These are phyloP conservation scores for Gossypium schwendimanii DNA, from an alignment of 441 rosid species.

Conservation along the genomic window DNA sequence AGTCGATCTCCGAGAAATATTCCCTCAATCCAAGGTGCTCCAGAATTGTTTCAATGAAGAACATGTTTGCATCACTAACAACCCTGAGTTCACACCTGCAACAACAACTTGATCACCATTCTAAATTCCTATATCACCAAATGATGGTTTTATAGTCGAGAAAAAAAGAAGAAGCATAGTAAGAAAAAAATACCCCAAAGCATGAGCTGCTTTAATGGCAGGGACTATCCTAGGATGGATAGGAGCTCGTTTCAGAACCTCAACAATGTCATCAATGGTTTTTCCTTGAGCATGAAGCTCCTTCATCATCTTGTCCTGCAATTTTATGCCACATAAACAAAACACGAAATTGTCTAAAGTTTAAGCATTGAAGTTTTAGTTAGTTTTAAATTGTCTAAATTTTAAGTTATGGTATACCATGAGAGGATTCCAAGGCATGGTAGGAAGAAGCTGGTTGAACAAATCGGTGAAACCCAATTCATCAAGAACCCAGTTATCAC, in stretches of 20 bases:
- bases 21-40: conserved; percentile 50
- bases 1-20: conserved; percentile 58
- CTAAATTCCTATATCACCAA: background rate
- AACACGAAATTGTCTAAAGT: background rate
- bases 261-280: conserved; percentile 35
- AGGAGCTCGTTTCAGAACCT: conserved; percentile 33
- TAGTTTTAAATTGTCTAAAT: background rate
- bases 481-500: conserved; percentile 71
- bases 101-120: background rate
- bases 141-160: background rate
- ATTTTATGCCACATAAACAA: background rate
- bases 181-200: conserved; percentile 32
- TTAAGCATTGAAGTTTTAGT: background rate
- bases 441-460: conserved; percentile 65
- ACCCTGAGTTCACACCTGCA: conserved; percentile 46
- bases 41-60: conserved; percentile 69
- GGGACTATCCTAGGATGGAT: conserved; percentile 31
- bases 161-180: background rate
- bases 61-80: conserved; percentile 72
- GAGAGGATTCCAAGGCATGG: conserved; percentile 74
- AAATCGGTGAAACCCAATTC: conserved; percentile 50
- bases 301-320: conserved; percentile 51
- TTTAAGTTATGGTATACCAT: conserved; percentile 34
- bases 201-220: conserved; percentile 36
- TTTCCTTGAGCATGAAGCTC: conserved; percentile 41